These are phyloP conservation scores for Trichosporon ovoides DNA, from an alignment of 1,284 basidiomycete genomes.

Conservation along the genomic window DNA sequence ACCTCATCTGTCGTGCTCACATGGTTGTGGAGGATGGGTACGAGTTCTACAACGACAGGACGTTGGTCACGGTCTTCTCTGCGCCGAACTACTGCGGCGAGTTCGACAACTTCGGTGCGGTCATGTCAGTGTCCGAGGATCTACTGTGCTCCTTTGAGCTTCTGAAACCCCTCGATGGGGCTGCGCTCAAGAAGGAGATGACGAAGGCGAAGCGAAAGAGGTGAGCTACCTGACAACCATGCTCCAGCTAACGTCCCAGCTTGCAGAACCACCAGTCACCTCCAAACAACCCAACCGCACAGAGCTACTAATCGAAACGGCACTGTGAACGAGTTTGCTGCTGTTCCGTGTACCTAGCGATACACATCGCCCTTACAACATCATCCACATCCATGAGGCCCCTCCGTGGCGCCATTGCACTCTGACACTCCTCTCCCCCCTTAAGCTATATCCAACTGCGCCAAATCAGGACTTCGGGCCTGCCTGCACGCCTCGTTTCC, in stretches of 20 bases:
- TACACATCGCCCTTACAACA: neutral
- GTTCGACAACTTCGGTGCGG: conserved; percentile 87
- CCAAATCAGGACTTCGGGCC: neutral
- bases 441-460: neutral
- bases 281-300: conserved; percentile 48
- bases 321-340: neutral
- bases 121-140: conserved; percentile 88
- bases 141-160: conserved; percentile 95
- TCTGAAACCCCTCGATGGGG: conserved; percentile 90
- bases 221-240: conserved; percentile 48
- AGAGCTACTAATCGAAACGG: conserved; percentile 37
- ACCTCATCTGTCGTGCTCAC: conserved; percentile 97
- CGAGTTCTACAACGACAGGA: conserved; percentile 99
- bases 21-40: conserved; percentile 99
- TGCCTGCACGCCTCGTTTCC: conserved; percentile 1
- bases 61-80: conserved; percentile 96
- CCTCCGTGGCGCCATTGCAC: neutral
- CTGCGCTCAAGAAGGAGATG: conserved; percentile 97
- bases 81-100: conserved; percentile 64
- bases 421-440: neutral
- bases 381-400: conserved; percentile 1
- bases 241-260: conserved; percentile 23
- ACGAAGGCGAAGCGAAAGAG: conserved; percentile 97
- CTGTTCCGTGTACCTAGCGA: neutral
- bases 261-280: conserved; percentile 51